A percentile compares a stretch with the other conserved stretches of the same genome.
phyloP scores from a whole-genome alignment of 495 filamentous ascomycete genomes.

The Aspergillus wentii region DNA sequence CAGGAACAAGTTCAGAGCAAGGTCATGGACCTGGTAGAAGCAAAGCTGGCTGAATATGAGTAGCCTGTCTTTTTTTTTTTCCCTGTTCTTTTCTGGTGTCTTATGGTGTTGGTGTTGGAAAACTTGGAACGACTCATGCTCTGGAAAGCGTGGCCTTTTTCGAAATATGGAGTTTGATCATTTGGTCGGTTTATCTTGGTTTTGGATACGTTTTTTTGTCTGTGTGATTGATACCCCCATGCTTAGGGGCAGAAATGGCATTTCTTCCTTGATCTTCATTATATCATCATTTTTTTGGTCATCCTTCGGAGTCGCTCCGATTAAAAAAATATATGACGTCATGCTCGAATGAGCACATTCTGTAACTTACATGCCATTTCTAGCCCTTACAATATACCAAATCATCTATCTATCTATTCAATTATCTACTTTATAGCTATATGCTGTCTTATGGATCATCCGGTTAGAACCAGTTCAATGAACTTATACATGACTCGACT shows the following conservation, averaged over 20 bases:
- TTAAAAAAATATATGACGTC: too few species aligned
- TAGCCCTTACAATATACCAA: too few species aligned
- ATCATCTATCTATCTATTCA: too few species aligned
- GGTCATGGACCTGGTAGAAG: constrained; percentile 51
- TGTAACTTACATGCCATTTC: too few species aligned
- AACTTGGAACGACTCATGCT: too few species aligned
- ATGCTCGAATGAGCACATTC: too few species aligned
- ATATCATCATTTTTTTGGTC: constrained; percentile 13
- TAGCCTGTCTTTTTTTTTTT: constrained; percentile 11
- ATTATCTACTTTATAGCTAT: too few species aligned
- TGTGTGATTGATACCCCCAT: constrained; percentile 13
- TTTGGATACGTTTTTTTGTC: constrained; percentile 3
- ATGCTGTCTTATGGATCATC: too few species aligned
- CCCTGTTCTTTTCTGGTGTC: constrained; percentile 8
- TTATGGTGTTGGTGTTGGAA: constrained; percentile 15
- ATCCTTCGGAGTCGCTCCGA: too few species aligned
- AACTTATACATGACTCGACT: too few species aligned
- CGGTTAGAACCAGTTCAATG: too few species aligned
- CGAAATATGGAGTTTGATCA: background rate
- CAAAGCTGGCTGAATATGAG: constrained; percentile 29
- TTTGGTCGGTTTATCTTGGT: background rate
- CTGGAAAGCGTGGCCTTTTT: background rate
- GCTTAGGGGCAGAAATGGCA: constrained; percentile 4
- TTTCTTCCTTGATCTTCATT: constrained; percentile 7
- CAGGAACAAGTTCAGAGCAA: constrained; percentile 62